These are phyloP conservation scores for Colletotrichum echinochloae DNA, from an alignment of 2,329 filamentous ascomycete species.

Conservation along the genomic window DNA sequence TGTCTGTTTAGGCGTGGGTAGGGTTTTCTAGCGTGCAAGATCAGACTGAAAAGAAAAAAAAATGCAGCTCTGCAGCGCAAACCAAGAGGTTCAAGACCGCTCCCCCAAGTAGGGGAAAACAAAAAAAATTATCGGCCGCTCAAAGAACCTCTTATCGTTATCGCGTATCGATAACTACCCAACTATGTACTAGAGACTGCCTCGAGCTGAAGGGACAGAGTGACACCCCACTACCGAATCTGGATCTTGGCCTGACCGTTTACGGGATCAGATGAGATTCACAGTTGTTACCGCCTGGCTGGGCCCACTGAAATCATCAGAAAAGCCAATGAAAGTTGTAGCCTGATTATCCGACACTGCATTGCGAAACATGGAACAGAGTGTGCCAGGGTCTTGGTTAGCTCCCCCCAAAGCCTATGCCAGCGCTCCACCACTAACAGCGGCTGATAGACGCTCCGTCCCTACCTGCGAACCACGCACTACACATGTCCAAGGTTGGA, in stretches of 20 bases:
- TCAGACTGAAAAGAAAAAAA: conserved; percentile 28
- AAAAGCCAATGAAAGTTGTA: conserved; percentile 16
- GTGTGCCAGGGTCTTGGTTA: conserved; percentile 38
- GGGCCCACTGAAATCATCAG: too few species aligned
- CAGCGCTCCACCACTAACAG: conserved; percentile 39
- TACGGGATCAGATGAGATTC: conserved; percentile 3
- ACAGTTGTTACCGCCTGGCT: conserved; percentile 27
- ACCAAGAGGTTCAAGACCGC: conserved; percentile 1
- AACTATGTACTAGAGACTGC: background rate
- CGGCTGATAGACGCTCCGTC: conserved; percentile 34
- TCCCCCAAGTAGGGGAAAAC: background rate
- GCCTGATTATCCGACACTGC: conserved; percentile 35
- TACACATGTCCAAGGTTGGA: conserved; percentile 28
- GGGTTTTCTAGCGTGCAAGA: conserved; percentile 15
- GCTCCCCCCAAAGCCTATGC: conserved; percentile 32
- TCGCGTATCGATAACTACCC: conserved; percentile 42
- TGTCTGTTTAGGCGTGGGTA: conserved; percentile 15
- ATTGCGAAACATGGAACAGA: conserved; percentile 41
- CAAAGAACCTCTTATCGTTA: conserved; percentile 30
- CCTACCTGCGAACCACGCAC: conserved; percentile 24
- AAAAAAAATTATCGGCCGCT: conserved; percentile 34
- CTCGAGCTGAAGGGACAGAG: conserved; percentile 8
- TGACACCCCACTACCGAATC: conserved; percentile 17
- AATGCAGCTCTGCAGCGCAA: conserved; percentile 3
- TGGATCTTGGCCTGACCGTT: conserved; percentile 16